A percentile compares a stretch with the other conserved stretches of the same genome.
Evolutionary conservation across 2,329 filamentous ascomycete genomes (phyloP).

Genomic region (Pyrenochaeta sp.): DNA sequence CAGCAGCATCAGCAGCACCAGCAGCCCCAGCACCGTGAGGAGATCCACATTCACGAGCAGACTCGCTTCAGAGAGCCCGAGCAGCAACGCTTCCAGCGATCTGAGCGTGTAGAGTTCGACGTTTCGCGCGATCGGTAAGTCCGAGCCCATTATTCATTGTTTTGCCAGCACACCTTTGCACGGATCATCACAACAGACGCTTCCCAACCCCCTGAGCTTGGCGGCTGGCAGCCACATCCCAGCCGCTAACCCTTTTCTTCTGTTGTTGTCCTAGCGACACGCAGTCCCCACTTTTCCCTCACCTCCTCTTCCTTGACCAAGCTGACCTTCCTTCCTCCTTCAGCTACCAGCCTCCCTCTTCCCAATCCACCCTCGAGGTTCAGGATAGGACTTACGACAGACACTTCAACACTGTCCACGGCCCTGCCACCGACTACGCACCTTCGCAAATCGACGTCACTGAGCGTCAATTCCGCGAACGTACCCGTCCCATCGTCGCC

Average conservation of each 20-base stretch:
- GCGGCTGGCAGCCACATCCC: conserved; percentile 39
- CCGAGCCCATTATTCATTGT: conserved; percentile 30
- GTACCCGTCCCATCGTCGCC: conserved; percentile 62
- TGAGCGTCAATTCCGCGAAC: conserved; percentile 72
- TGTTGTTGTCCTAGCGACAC: conserved; percentile 52
- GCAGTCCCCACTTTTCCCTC: conserved; percentile 46
- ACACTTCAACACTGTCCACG: conserved; percentile 56
- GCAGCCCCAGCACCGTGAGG: conserved; percentile 32
- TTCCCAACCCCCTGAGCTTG: conserved; percentile 44
- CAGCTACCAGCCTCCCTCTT: conserved; percentile 66
- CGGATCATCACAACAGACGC: conserved; percentile 38
- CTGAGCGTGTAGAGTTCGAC: conserved; percentile 36
- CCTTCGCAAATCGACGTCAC: conserved; percentile 64
- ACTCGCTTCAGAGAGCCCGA: conserved; percentile 36
- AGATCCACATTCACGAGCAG: conserved; percentile 45
- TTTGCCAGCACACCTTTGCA: conserved; percentile 36
- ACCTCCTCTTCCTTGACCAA: conserved; percentile 47
- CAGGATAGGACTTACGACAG: conserved; percentile 60
- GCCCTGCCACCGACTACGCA: conserved; percentile 61
- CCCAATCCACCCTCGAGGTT: conserved; percentile 72
- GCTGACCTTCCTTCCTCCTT: conserved; percentile 47
- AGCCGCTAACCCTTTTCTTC: conserved; percentile 43
- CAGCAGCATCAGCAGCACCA: no score
- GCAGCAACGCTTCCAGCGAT: conserved; percentile 16
- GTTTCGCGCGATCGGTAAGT: conserved; percentile 41